Evolutionary conservation across 1,284 basidiomycete species (phyloP), one percentile per base, ranked within the genome.

Genomic region (Xanthoconium separans): DNA sequence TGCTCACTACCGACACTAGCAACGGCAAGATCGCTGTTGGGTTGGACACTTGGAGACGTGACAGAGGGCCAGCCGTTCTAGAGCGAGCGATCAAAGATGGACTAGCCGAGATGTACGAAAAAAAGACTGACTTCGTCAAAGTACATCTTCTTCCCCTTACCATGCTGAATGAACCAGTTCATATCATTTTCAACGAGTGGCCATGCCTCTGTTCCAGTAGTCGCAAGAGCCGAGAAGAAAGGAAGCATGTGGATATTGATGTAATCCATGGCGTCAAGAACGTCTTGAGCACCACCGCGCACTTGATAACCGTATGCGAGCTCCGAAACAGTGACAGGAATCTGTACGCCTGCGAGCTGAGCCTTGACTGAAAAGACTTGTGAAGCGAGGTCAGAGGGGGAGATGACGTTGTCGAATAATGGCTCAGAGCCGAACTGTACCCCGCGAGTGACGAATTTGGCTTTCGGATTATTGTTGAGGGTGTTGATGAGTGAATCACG

Each of bases 381-480:
- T 1, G 69, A 59, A 2, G 84, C 81, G 18, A 91, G 78, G 36
- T 75, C 68, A 2, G 64, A 45, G 27, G 79, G 76, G 6, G 75
- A 68, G 29, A 91, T 70, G 24, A 81, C 87, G 48, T 70, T 54
- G 63, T 90, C 88, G 61, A 71, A 91, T 29, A 91, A 71, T 4
- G 89, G 89, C 61, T 91, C 88, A 0, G 84, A 86, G 18, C 87
- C 87, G 54, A 89, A 85, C 55, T 87, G 84, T 10, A 89, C 72
- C 3, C 77, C 81, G 31, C 86, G 79, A 4, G 85, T 86, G 41
- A 89, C 77, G 63, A 82, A 88, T 55, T 81, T 80, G 22, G 85
- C 87, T 65, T 77, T 82, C 5, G 82, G 82, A 59, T 87, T 89
- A 37, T 74, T 72, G 50, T 80, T 81, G 41, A 89, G 78, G 4